Percentiles rank a stretch among this genome's conserved stretches.
Conservation (phyloP, 441 rosid species). For the Breynia disticha region DNA sequence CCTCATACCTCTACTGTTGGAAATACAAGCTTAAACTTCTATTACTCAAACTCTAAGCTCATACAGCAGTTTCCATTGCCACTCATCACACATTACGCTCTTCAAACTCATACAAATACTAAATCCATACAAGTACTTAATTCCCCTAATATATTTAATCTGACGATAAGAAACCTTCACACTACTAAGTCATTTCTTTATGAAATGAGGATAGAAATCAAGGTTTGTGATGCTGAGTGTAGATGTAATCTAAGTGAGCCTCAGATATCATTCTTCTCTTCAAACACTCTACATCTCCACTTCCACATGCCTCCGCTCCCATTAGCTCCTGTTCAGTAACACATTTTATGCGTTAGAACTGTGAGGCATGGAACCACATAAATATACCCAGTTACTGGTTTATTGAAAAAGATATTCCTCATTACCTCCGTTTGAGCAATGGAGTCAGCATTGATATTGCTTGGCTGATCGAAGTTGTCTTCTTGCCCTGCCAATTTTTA, state of each 20-base stretch:
- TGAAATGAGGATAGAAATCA: constrained; percentile 9
- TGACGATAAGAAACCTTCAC: too few species aligned
- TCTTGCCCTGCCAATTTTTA: constrained; percentile 22
- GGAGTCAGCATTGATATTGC: constrained; percentile 13
- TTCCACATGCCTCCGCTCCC: constrained; percentile 37
- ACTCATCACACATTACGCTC: too few species aligned
- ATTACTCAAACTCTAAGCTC: too few species aligned
- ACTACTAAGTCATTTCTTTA: too few species aligned
- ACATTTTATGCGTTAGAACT: not conserved
- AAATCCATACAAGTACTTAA: too few species aligned
- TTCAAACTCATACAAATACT: too few species aligned
- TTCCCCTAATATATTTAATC: too few species aligned
- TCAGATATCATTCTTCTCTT: constrained; percentile 48
- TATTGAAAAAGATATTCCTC: too few species aligned
- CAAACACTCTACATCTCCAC: constrained; percentile 50
- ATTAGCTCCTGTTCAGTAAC: constrained; percentile 23
- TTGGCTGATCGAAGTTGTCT: constrained; percentile 8
- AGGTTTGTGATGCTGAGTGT: constrained; percentile 59
- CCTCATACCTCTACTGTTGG: too few species aligned
- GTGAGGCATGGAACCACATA: constrained; percentile 11
- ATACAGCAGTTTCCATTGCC: too few species aligned
- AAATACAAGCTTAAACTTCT: too few species aligned
- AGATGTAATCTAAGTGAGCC: constrained; percentile 80
- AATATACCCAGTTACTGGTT: constrained; percentile 22
- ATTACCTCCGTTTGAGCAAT: constrained; percentile 15